Evolutionary conservation across 23 red algal species (phyloP).

Genomic region (Gracilaria gracilis): DNA sequence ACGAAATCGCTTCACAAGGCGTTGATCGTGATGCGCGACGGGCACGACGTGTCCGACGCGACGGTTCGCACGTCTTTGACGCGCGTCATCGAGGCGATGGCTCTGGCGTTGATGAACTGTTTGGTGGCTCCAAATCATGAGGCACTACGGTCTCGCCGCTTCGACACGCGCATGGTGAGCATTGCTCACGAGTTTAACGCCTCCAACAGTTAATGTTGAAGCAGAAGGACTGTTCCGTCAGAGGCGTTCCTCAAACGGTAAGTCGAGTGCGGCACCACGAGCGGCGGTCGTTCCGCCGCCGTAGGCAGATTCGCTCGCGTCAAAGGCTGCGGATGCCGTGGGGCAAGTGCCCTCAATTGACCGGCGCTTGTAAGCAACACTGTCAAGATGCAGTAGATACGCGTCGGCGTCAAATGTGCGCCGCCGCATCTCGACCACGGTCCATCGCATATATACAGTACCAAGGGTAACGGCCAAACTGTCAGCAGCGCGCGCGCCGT

Average conservation of each 20-base stretch:
- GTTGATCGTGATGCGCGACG: conserved; percentile 54
- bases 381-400: too few relatives aligned
- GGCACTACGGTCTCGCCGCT: not conserved
- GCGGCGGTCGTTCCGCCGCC: too few relatives aligned
- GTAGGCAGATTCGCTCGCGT: too few relatives aligned
- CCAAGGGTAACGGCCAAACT: not conserved
- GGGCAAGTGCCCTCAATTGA: too few relatives aligned
- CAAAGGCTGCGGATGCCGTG: too few relatives aligned
- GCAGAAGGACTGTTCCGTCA: too few relatives aligned
- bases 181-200: conserved; percentile 3
- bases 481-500: not conserved
- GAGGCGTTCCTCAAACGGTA: too few relatives aligned
- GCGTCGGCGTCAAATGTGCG: too few relatives aligned
- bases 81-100: conserved; percentile 27
- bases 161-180: not conserved
- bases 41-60: conserved; percentile 15
- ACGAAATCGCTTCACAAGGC: conserved; percentile 53
- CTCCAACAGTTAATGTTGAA: not conserved
- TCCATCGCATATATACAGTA: too few relatives aligned
- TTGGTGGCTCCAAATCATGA: not conserved
- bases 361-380: too few relatives aligned
- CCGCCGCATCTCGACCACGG: too few relatives aligned
- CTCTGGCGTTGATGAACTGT: conserved; percentile 50
- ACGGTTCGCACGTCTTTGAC: conserved; percentile 34
- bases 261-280: not conserved